Base-by-base conservation (phyloP, 768 basidiomycete genomes). In the Trametes meyenii region DNA sequence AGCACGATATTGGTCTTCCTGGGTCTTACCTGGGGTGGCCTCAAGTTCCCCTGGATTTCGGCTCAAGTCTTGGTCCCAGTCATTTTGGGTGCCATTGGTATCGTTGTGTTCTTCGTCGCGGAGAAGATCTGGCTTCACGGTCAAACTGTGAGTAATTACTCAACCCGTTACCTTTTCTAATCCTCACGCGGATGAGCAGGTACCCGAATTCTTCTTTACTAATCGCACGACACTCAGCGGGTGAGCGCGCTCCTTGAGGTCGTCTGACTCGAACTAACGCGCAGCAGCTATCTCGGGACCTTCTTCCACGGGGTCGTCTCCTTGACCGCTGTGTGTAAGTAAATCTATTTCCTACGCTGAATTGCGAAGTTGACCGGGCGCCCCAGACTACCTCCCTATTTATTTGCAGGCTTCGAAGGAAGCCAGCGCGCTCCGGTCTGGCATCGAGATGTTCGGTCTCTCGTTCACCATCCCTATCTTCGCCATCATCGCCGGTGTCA, bases 391-490 rank as follows among this genome's bases (percentile, higher is more conserved):
- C 64, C 74, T 74, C 50, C 75, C 70, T 0, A 69, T 76, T 39
- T 79, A 73, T 55, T 74, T 75, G 42, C 79, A 81, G 63, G 78
- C 76, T 0, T 75, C 74, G 68, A 75, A 74, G 38, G 75, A 72
- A 16, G 70, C 67, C 13, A 71, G 73, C 7, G 75, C 82, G 0
- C 23, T 57, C 36, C 48, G 24, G 10, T 60, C 58, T 13, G 55
- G 63, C 19, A 44, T 64, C 46, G 65, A 78, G 12, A 50, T 52
- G 5, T 52, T 64, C 45, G 49, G 42, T 12, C 50, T 61, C 29
- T 76, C 78, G 0, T 78, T 77, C 38, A 50, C 73, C 36, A 71
- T 76, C 42, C 79, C 80, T 0, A 75, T 78, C 1, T 51, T 72
- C 13, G 74, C 79, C 1, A 71, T 84, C 36, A 14, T 81, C 13